These are phyloP conservation scores for Fistulina hepatica DNA, from an alignment of 1,284 basidiomycete genomes.

Conservation along the genomic window DNA sequence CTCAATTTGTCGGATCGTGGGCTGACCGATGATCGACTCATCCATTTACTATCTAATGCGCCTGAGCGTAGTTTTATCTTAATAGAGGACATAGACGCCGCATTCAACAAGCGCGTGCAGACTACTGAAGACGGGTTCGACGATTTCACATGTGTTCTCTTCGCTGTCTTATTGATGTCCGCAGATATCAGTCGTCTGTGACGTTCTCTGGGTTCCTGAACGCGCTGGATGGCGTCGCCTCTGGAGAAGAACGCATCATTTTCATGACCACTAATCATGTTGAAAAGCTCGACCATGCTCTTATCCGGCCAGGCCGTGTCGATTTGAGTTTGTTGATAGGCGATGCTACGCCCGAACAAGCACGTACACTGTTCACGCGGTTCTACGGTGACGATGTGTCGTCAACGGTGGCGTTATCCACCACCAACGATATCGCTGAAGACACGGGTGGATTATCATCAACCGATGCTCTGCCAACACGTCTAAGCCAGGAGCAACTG, in stretches of 20 bases:
- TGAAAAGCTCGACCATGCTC: constrained; percentile 74
- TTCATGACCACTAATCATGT: constrained; percentile 99
- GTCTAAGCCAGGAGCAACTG: constrained; percentile 30
- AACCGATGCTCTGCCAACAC: constrained; percentile 7
- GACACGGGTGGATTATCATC: too few relatives aligned
- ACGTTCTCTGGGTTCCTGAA: constrained; percentile 98
- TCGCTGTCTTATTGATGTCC: background rate
- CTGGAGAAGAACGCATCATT: constrained; percentile 92
- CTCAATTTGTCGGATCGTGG: constrained; percentile 96
- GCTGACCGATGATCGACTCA: constrained; percentile 93
- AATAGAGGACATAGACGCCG: constrained; percentile 98
- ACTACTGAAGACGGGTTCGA: constrained; percentile 80
- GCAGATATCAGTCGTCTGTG: constrained; percentile 83
- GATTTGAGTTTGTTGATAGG: constrained; percentile 81
- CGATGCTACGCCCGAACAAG: constrained; percentile 81
- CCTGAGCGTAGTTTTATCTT: constrained; percentile 90
- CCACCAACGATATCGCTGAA: constrained; percentile 11
- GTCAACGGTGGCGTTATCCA: constrained; percentile 18
- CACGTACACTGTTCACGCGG: constrained; percentile 65
- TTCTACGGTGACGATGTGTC: constrained; percentile 73
- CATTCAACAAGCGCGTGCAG: constrained; percentile 86
- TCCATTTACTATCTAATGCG: constrained; percentile 85
- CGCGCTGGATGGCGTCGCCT: constrained; percentile 94
- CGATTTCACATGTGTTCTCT: background rate
- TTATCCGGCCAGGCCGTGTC: constrained; percentile 92